Base-by-base conservation (phyloP, 495 filamentous ascomycete genomes). In the Bacidia gigantensis region DNA sequence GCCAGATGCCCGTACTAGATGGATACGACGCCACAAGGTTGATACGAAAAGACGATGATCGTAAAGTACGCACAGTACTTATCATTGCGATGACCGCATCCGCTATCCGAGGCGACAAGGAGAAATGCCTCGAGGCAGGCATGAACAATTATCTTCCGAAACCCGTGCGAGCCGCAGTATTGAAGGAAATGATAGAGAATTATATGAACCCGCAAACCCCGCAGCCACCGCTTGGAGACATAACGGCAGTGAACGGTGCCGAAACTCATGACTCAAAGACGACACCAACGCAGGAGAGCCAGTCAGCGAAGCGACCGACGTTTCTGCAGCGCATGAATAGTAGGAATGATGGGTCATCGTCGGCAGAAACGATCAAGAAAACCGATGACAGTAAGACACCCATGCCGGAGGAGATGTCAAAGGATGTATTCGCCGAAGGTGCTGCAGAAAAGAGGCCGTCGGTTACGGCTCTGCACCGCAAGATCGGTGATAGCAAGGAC, bases 131-230 rank as follows among this genome's bases (percentile, higher is more conserved):
- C 14, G 86, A 87, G 23, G 85, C 87, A 0, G 89, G 89, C 24
- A 95, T 95, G 89, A 94, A 94, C 67, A 87, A 95, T 56, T 95
- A 95, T 55, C 78, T 95, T 3, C 87, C 89, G 22, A 95, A 95
- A 63, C 89, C 89, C 9, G 89, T 95, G 1, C 74, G 87, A 48
- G 80, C 76, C 14, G 77, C 79, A 21, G 71, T 88, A 42, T 68
- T 90, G 32, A 86, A 82, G 64, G 76, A 79, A 60, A 85, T 89
- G 71, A 61, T 90, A 47, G 84, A 89, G 54, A 69, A 73, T 17
- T 87, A 87, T 59, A 68, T 79, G 29, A 56, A 53, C 20, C 67
- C 71, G 51, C 44, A 22, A 7, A 26, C 22, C 3, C 44, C 41
- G 41, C 14, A 44, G 14, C n/a, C n/a, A 9, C 41, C 21, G 7